Evolutionary conservation across 2,329 filamentous ascomycete genomes (phyloP).

Genomic region (Cercospora sesami): DNA sequence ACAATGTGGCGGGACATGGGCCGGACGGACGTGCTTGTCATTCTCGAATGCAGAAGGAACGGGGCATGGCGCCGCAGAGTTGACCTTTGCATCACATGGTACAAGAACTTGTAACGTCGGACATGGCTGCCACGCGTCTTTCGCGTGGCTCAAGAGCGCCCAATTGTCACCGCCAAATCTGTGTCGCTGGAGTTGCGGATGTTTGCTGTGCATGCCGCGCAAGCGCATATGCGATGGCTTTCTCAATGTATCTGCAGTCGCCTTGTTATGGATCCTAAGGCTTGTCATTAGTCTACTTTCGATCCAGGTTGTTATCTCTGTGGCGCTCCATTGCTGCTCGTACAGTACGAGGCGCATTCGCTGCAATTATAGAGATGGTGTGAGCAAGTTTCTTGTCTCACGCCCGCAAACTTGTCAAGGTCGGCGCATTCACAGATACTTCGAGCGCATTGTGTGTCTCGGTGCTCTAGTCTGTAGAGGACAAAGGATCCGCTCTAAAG

Average conservation of each 20-base stretch:
- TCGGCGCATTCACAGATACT: background rate
- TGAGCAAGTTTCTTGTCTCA: background rate
- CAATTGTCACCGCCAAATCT: background rate
- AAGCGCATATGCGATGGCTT: background rate
- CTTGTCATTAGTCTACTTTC: background rate
- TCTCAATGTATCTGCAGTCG: background rate
- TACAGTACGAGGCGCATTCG: background rate
- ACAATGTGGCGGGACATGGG: background rate
- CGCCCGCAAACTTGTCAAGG: background rate
- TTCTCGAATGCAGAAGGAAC: background rate
- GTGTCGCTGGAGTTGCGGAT: background rate
- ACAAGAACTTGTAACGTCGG: background rate
- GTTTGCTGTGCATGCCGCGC: background rate
- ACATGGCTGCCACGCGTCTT: background rate
- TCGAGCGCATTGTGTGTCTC: background rate
- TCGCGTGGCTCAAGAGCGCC: background rate
- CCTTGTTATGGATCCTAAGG: background rate
- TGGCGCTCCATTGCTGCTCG: background rate
- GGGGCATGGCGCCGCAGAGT: background rate
- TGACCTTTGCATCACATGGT: background rate
- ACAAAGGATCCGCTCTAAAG: background rate
- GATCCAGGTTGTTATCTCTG: background rate
- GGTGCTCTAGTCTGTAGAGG: background rate
- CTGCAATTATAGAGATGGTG: background rate
- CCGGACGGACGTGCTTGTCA: background rate